Conservation (phyloP, 2,329 filamentous ascomycete genomes). For the Microsporum canis region DNA sequence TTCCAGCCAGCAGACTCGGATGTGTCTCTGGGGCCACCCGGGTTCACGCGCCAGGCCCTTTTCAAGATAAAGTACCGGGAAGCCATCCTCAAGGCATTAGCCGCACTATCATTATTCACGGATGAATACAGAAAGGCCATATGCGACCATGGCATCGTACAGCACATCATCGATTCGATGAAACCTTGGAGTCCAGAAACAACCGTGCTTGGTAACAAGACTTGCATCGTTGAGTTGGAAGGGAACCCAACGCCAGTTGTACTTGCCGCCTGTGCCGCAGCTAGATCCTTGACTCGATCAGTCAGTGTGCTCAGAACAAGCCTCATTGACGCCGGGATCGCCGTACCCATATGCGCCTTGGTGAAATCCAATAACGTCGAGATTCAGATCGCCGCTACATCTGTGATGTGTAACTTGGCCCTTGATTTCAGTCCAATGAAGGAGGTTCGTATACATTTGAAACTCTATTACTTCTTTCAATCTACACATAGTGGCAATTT, state of each 20-base stretch:
- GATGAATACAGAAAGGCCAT: constrained; percentile 75
- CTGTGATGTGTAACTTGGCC: constrained; percentile 72
- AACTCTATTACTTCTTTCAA: neutral
- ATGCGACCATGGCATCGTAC: constrained; percentile 68
- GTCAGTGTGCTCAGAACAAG: constrained; percentile 74
- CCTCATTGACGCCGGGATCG: constrained; percentile 74
- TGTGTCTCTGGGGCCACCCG: constrained; percentile 47
- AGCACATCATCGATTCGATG: constrained; percentile 74
- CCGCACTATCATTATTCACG: constrained; percentile 68
- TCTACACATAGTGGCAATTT: neutral
- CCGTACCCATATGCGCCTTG: constrained; percentile 63
- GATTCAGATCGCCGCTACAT: constrained; percentile 75
- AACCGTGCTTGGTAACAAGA: constrained; percentile 18
- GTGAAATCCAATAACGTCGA: constrained; percentile 64
- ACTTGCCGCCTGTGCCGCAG: constrained; percentile 71
- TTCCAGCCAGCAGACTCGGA: constrained; percentile 23
- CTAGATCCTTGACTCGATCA: constrained; percentile 72
- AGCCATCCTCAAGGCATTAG: constrained; percentile 63
- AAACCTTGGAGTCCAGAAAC: constrained; percentile 38
- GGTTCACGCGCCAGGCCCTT: constrained; percentile 48
- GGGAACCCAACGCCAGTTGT: constrained; percentile 72
- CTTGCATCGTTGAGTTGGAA: constrained; percentile 39
- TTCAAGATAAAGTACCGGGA: constrained; percentile 70
- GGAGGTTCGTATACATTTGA: constrained; percentile 47
- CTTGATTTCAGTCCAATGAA: constrained; percentile 86